Base-by-base conservation (phyloP, 1,139 yeast genomes). In the Suhomyces choctaworum region DNA sequence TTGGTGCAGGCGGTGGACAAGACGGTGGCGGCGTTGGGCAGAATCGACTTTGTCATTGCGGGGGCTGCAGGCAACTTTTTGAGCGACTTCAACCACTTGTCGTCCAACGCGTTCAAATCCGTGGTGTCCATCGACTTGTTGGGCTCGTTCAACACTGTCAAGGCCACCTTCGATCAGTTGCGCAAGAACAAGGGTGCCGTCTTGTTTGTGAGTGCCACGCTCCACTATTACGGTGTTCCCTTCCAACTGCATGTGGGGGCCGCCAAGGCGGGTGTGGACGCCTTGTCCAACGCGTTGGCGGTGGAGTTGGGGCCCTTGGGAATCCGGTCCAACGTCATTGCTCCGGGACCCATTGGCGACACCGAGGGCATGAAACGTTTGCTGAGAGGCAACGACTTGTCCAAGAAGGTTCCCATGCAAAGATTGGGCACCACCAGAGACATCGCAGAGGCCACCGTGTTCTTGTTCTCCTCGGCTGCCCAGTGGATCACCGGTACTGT, bases 241-340 rank as follows among this genome's bases (percentile, higher is more conserved):
- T 79, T 83, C 62, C 96, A 89, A 61, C 56, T 78, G 7, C 97
- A 88, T 47, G 96, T 87, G 1, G 84, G 89, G 1, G 96, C 97
- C 0, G 96, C 96, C 7, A 89, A 89, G 62, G 96, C 97, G 1
- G 97, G 96, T n/a, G 78, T 89, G 22, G 97, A 90, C 55, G 94
- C 96, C 0, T 65, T 89, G 26, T 80, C 89, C 15, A 80, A 82
- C 48, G 82, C 88, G 0, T 62, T 89, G 45, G 95, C 96, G 0
- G 89, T 86, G 7, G 97, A 89, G 58, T 67, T 87, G 39, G 97
- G 97, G 1, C 95, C 96, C 0, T 56, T 84, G 38, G 97, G 97
- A 2, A 76, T 89, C 25, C 72, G 90, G 36, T 75, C 80, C 32
- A 89, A 89, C 55, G 78, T 83, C 53, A 76, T 90, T 45, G 96